Base-by-base conservation (phyloP, 345 rosid species). In the Conringia planisiliqua region DNA sequence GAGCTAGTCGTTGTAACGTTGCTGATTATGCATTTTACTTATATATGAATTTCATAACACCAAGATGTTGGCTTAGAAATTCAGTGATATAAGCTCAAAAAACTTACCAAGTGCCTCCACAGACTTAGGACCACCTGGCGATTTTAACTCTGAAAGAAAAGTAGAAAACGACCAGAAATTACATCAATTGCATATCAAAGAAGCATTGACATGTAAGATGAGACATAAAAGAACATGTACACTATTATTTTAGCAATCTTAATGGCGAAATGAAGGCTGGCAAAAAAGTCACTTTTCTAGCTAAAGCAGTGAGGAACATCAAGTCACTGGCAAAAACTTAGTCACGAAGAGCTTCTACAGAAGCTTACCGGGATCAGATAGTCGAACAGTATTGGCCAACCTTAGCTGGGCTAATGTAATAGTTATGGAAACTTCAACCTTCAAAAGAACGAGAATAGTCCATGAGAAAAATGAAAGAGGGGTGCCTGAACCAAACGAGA, bases 391-490 rank as follows among this genome's bases (percentile, higher is more conserved):
- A 81, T 85, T 92, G 65, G 90, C 85, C 74, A 89, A 86, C 81
- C 97, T 81, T 76, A 86, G 91, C 70, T 82, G 96, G 24, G 91
- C 86, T 84, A 90, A 76, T 68, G 91, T 90, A 59, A 86, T 85
- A 33, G 85, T 86, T 62, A 96, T 85, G 38, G 98, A 87, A 80
- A 87, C 93, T 80, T 96, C 99, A 75, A 92, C 99, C 99, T 95
- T 78, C 44, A 79, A 68, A 52, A 46, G 50, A 71, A 68, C 75
- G 46, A 65, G 39, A 36, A 78, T 48, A 70, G 71, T 44, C 47
- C 43, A 58, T 78, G 61, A 71, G 70, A 33, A 50, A 68, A 26
- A 61, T 44, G 61, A 61, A 78, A 73, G 32, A 10, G 40, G 51
- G 32, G 3, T 13, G 10, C 62, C 43, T 67, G 55, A 42, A 55